These are phyloP conservation scores for Penicillium hordei DNA, from an alignment of 2,329 filamentous ascomycete species.

Conservation along the genomic window DNA sequence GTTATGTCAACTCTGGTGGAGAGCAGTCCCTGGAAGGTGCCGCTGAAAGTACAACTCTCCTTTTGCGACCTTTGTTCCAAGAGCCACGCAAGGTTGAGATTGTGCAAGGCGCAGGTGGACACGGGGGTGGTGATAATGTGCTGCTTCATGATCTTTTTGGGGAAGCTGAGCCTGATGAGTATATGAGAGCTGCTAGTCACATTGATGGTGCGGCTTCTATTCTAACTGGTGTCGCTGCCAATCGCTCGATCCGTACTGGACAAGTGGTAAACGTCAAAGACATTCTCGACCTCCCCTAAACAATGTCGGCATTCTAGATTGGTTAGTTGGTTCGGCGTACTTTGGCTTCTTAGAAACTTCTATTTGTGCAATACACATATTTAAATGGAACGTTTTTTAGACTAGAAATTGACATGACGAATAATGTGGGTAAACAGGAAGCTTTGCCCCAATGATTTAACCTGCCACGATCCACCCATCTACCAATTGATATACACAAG, in stretches of 20 bases:
- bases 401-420: not conserved
- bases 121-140: slow-evolving; percentile 61
- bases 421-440: not conserved
- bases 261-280: slow-evolving; percentile 59
- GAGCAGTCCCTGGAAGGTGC: slow-evolving; percentile 49
- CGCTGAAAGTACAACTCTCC: slow-evolving; percentile 25
- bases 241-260: slow-evolving; percentile 58
- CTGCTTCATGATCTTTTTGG: slow-evolving; percentile 60
- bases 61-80: slow-evolving; percentile 56
- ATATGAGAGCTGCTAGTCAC: slow-evolving; percentile 58
- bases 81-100: slow-evolving; percentile 59
- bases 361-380: not conserved
- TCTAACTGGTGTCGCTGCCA: slow-evolving; percentile 60
- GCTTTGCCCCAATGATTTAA: not conserved
- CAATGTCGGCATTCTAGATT: not conserved
- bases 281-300: slow-evolving; percentile 13
- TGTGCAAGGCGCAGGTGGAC: slow-evolving; percentile 52
- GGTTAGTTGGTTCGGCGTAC: not conserved
- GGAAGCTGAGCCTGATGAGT: slow-evolving; percentile 46
- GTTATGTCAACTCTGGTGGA: slow-evolving; percentile 55
- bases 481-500: not conserved
- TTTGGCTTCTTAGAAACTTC: not conserved
- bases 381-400: not conserved
- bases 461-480: not conserved
- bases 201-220: slow-evolving; percentile 61